A percentile compares a stretch with the other conserved stretches of the same genome.
phyloP scores from a whole-genome alignment of 1,139 yeast species.

The Debaryomyces sp. region DNA sequence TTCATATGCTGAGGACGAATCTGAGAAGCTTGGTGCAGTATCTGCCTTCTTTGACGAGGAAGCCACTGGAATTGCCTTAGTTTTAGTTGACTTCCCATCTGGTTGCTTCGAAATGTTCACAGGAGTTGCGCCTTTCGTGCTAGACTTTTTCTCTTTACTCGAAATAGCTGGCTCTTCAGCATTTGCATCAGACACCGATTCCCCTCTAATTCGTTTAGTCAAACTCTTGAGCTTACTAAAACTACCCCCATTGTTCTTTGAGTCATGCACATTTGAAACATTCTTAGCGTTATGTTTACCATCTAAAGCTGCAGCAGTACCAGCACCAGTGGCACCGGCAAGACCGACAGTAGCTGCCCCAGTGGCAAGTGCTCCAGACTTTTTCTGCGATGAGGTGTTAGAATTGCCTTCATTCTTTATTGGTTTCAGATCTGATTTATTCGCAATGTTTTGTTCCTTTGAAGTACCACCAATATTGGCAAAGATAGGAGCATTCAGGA shows the following conservation, averaged over 20 bases:
- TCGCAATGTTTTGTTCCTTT: slow-evolving; percentile 1
- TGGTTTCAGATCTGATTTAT: slow-evolving; percentile 8
- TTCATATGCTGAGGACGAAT: slow-evolving; percentile 26
- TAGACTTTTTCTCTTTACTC: background rate
- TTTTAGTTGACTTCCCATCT: slow-evolving; percentile 7
- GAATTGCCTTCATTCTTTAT: slow-evolving; percentile 6
- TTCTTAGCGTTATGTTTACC: slow-evolving; percentile 9
- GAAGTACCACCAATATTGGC: background rate
- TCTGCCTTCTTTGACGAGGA: background rate
- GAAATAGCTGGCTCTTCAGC: background rate
- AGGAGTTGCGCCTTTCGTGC: background rate
- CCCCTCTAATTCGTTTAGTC: slow-evolving; percentile 19
- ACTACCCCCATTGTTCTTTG: slow-evolving; percentile 22
- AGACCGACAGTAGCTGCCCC: slow-evolving; percentile 12
- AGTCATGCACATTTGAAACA: slow-evolving; percentile 4
- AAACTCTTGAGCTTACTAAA: slow-evolving; percentile 26
- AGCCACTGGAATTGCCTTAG: background rate
- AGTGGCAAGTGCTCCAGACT: slow-evolving; percentile 8
- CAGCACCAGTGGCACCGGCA: slow-evolving; percentile 15
- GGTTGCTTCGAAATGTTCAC: slow-evolving; percentile 15
- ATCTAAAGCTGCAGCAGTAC: slow-evolving; percentile 14
- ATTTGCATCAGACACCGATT: slow-evolving; percentile 3
- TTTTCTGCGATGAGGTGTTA: slow-evolving; percentile 9
- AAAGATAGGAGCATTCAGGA: slow-evolving; percentile 5
- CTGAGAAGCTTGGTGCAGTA: slow-evolving; percentile 15